phyloP scores from a whole-genome alignment of 1,284 basidiomycete genomes.

The Tilletiopsis washingtonensis region DNA sequence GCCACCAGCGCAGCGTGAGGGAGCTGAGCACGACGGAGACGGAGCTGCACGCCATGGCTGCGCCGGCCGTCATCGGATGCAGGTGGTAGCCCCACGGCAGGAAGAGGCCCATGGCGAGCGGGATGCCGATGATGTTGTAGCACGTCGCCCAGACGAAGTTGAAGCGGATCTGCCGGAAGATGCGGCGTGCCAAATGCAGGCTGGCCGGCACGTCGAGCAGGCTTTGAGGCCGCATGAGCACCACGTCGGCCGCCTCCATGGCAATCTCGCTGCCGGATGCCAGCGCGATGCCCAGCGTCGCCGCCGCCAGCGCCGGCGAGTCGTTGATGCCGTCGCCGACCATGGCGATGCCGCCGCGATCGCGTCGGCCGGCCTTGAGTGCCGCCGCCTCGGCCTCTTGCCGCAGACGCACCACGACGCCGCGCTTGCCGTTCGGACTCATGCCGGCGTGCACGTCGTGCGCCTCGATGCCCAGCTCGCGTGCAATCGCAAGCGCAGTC shows the following conservation, averaged over 20 bases:
- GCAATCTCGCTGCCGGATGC: constrained; percentile 93
- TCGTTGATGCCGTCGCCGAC: constrained; percentile 99
- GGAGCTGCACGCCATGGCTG: constrained; percentile 94
- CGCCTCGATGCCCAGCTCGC: constrained; percentile 27
- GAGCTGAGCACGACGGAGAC: constrained; percentile 91
- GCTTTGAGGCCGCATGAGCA: constrained; percentile 92
- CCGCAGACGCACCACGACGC: constrained; percentile 48
- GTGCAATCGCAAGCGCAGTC: constrained; percentile 37
- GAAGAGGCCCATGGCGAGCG: constrained; percentile 96
- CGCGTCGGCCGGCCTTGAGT: constrained; percentile 57
- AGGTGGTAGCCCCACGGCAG: constrained; percentile 84
- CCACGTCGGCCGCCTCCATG: constrained; percentile 93
- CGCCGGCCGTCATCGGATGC: constrained; percentile 96
- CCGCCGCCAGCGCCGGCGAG: constrained; percentile 87
- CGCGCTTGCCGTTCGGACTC: constrained; percentile 42
- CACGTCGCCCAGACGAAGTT: constrained; percentile 48
- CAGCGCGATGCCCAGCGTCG: constrained; percentile 90
- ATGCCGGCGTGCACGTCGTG: constrained; percentile 36
- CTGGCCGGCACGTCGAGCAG: constrained; percentile 94
- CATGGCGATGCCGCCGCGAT: constrained; percentile 63
- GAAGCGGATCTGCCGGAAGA: constrained; percentile 80
- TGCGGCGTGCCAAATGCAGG: constrained; percentile 76
- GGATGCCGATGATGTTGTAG: constrained; percentile 90
- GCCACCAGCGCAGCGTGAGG: constrained; percentile 62
- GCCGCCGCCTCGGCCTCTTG: constrained; percentile 40